These are phyloP conservation scores for Leucogyrophana mollusca DNA, from an alignment of 768 basidiomycete species.

Conservation along the genomic window DNA sequence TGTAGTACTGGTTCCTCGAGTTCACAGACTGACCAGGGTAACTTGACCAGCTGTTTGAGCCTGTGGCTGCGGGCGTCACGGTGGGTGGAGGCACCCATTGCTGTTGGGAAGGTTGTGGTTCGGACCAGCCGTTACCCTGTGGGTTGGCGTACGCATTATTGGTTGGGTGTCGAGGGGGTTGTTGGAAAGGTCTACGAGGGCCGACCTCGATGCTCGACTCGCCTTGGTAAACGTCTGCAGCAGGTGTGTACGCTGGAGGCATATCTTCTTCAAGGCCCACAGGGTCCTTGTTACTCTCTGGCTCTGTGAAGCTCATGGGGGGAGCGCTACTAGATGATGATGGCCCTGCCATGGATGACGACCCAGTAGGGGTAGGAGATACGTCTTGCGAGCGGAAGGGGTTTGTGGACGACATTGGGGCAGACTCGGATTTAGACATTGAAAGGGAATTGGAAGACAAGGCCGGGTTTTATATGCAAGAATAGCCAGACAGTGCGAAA, in stretches of 20 bases:
- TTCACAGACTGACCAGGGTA: conserved; percentile 7
- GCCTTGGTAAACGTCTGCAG: conserved; percentile 51
- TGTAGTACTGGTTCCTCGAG: too few relatives aligned
- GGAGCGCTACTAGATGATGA: background rate
- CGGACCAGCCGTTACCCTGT: conserved; percentile 1
- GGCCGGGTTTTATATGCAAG: too few relatives aligned
- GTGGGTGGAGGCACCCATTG: conserved; percentile 12
- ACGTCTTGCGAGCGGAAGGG: conserved; percentile 32
- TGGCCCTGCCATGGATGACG: conserved; percentile 1
- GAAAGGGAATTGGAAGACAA: too few relatives aligned
- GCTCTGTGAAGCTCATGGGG: conserved; percentile 5
- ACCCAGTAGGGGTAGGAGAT: conserved; percentile 29
- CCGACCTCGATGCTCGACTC: conserved; percentile 65
- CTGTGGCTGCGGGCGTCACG: background rate
- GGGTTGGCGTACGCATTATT: background rate
- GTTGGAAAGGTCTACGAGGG: conserved; percentile 62
- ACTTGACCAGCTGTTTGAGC: conserved; percentile 6
- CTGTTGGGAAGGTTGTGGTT: conserved; percentile 10
- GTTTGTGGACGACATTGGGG: conserved; percentile 15
- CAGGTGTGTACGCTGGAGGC: conserved; percentile 70
- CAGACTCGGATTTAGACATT: too few relatives aligned
- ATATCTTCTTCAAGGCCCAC: conserved; percentile 44
- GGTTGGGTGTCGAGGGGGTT: conserved; percentile 20
- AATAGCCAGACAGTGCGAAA: too few relatives aligned
- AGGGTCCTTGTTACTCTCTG: background rate